A percentile compares a stretch with the other conserved stretches of the same genome.
These are phyloP conservation scores for Neurospora sp. DNA, from an alignment of 495 filamentous ascomycete genomes.

Conservation along the genomic window DNA sequence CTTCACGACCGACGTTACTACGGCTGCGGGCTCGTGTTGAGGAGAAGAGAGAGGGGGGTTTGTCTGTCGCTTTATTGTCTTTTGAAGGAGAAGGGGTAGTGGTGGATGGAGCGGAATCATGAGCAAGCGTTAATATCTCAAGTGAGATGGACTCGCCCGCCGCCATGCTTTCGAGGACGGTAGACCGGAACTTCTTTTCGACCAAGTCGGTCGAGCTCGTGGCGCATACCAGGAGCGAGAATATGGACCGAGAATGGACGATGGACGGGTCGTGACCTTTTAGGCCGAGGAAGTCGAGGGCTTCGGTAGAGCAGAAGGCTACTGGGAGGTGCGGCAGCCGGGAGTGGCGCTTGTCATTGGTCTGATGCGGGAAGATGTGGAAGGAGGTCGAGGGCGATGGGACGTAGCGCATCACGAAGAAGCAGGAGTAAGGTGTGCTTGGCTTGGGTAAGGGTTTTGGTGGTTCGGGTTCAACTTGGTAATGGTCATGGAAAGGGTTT, in stretches of 20 bases:
- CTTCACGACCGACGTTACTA: background rate
- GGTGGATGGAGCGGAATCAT: background rate
- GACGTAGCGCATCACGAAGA: conserved; percentile 22
- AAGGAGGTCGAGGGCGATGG: background rate
- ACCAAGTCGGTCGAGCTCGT: conserved; percentile 21
- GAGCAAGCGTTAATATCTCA: background rate
- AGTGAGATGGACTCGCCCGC: conserved; percentile 26
- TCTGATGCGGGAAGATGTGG: background rate
- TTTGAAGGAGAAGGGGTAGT: background rate
- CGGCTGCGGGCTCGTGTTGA: background rate
- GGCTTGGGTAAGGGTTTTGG: conserved; percentile 25
- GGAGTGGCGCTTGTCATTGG: background rate
- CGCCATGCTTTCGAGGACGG: conserved; percentile 28
- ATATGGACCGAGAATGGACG: conserved; percentile 39
- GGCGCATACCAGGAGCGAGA: conserved; percentile 36
- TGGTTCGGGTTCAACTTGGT: conserved; percentile 15
- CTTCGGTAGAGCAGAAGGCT: conserved; percentile 19
- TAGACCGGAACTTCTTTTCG: conserved; percentile 24
- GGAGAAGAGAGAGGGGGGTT: conserved; percentile 10
- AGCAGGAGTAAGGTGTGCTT: conserved; percentile 37
- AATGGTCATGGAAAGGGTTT: background rate
- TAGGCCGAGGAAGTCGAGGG: conserved; percentile 35
- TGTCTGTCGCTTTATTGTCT: background rate
- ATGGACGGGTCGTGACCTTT: conserved; percentile 19
- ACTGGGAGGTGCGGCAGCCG: conserved; percentile 7